Conservation (phyloP, 352 stramenopile species). For the Thraustotheca clavata region DNA sequence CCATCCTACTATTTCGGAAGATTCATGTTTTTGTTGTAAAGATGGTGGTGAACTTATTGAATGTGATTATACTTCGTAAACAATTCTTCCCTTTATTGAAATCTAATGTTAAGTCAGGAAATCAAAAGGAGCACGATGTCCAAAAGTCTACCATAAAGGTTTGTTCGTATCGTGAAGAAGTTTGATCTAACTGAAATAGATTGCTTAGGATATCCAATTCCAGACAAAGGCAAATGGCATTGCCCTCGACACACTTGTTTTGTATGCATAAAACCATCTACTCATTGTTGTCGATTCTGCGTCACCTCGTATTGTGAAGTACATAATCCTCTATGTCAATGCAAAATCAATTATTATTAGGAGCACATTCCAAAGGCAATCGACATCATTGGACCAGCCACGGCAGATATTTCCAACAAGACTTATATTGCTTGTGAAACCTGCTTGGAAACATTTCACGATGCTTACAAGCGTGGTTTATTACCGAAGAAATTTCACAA, state of each 20-base stretch:
- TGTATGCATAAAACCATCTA: conserved; percentile 1
- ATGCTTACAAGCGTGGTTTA: neutral
- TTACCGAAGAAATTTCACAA: neutral
- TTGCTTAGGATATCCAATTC: neutral
- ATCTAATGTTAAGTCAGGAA: neutral
- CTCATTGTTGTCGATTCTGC: conserved; percentile 7
- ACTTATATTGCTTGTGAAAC: conserved; percentile 51
- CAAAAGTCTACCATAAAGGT: conserved; percentile 80
- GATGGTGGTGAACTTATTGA: conserved; percentile 72
- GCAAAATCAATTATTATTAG: conserved; percentile 19
- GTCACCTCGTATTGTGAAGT: conserved; percentile 6
- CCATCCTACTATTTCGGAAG: conserved; percentile 35
- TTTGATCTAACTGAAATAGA: neutral
- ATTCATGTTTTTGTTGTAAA: conserved; percentile 80
- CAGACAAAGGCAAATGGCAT: conserved; percentile 12
- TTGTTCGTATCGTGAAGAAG: neutral
- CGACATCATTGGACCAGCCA: conserved; percentile 34
- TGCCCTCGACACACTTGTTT: conserved; percentile 14
- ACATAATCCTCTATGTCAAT: neutral
- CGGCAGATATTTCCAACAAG: conserved; percentile 39
- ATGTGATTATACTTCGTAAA: conserved; percentile 48
- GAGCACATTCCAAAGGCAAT: conserved; percentile 40
- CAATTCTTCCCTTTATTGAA: neutral
- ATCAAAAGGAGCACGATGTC: conserved; percentile 29
- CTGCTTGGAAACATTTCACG: conserved; percentile 29